Conservation (phyloP, 2,329 filamentous ascomycete genomes). For the Aspergillus transmontanensis region DNA sequence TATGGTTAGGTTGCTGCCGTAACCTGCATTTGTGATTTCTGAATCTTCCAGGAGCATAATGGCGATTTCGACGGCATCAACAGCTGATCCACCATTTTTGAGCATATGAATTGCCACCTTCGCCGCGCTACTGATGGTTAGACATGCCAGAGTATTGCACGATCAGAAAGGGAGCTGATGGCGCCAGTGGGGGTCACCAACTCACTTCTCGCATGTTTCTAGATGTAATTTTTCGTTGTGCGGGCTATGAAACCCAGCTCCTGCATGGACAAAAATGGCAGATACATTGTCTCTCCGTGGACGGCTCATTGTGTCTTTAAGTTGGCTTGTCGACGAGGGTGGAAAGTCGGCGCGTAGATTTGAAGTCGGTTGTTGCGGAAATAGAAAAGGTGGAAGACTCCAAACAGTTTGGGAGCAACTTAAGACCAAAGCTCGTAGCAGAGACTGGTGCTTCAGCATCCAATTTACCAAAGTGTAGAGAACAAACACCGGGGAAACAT, state of each 20-base stretch:
- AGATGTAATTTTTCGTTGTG: conserved; percentile 85
- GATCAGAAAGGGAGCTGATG: not conserved
- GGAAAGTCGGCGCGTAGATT: not conserved
- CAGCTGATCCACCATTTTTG: conserved; percentile 73
- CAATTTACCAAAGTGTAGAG: not conserved
- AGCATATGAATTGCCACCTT: conserved; percentile 79
- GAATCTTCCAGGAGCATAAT: conserved; percentile 87
- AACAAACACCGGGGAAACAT: not conserved
- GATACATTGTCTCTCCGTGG: conserved; percentile 54
- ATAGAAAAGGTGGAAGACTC: not conserved
- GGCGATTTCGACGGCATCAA: conserved; percentile 88
- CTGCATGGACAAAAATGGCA: conserved; percentile 93
- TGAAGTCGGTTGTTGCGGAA: conserved; percentile 3
- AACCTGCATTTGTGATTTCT: conserved; percentile 95
- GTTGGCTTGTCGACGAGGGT: not conserved
- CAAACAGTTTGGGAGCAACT: conserved; percentile 4
- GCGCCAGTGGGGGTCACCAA: conserved; percentile 18
- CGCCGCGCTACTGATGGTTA: conserved; percentile 65
- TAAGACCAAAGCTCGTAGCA: conserved; percentile 1
- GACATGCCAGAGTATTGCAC: not conserved
- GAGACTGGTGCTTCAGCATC: not conserved
- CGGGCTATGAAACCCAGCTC: conserved; percentile 88
- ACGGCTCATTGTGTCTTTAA: conserved; percentile 32
- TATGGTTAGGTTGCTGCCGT: conserved; percentile 89
- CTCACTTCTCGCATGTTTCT: conserved; percentile 84